Conservation (phyloP, 768 basidiomycete genomes). For the Mycena leptocephala region DNA sequence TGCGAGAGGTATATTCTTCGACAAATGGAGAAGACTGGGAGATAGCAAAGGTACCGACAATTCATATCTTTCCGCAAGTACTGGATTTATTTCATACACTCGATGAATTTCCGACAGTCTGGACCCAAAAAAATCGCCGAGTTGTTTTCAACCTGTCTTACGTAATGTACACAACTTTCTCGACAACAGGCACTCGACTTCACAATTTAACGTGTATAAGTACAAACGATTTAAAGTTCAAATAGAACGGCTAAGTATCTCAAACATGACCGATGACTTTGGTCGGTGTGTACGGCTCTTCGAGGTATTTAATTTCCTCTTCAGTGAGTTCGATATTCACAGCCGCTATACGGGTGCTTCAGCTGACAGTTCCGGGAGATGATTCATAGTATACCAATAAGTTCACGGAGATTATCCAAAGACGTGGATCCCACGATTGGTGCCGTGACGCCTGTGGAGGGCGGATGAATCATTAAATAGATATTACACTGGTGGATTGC, state of each 20-base stretch:
- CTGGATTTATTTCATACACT: no score
- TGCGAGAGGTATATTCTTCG: neutral
- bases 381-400: conserved; percentile 55
- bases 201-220: no score
- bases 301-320: conserved; percentile 72
- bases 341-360: conserved; percentile 47
- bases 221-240: no score
- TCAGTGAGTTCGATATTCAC: conserved; percentile 65
- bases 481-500: neutral
- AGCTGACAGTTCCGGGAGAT: neutral
- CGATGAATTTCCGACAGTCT: no score
- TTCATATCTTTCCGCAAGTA: no score
- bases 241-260: no score
- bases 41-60: no score
- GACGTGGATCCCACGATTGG: conserved; percentile 74
- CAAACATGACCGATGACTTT: conserved; percentile 62
- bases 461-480: neutral
- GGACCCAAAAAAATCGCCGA: no score
- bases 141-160: no score
- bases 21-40: conserved; percentile 12
- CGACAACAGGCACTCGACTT: conserved; percentile 58
- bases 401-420: conserved; percentile 66
- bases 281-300: conserved; percentile 67
- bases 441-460: conserved; percentile 64
- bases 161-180: no score